Conservation (phyloP, 441 rosid species). For the Erodium trifolium region DNA sequence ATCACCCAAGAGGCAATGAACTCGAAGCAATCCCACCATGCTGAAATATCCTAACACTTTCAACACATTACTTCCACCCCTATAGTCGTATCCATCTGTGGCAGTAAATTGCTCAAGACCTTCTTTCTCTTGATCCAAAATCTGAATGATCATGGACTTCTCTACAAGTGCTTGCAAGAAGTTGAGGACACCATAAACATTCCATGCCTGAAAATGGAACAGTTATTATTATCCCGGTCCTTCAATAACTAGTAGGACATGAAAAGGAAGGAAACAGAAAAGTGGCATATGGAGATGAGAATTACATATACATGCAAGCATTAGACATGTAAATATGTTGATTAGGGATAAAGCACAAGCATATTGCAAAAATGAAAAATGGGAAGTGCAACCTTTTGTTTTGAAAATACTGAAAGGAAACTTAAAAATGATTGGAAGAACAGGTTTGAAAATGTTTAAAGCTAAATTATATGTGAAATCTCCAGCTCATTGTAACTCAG, state of each 20-base stretch:
- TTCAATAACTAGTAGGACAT: too few relatives aligned
- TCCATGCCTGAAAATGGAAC: slow-evolving; percentile 60
- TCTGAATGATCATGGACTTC: slow-evolving; percentile 73
- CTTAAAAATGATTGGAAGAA: background rate
- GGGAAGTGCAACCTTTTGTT: too few relatives aligned
- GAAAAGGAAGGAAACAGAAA: too few relatives aligned
- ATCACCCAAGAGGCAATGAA: slow-evolving; percentile 92
- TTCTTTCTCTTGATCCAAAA: slow-evolving; percentile 83
- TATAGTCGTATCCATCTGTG: slow-evolving; percentile 88
- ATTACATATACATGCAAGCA: background rate
- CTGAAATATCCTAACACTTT: slow-evolving; percentile 95
- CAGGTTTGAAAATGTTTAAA: background rate
- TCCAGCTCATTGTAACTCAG: background rate
- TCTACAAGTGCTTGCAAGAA: slow-evolving; percentile 96
- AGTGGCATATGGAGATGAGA: background rate
- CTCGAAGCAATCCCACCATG: slow-evolving; percentile 86
- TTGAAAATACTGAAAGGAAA: background rate
- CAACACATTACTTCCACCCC: slow-evolving; percentile 90
- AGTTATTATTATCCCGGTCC: too few relatives aligned
- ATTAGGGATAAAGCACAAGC: too few relatives aligned
- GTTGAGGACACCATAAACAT: slow-evolving; percentile 94
- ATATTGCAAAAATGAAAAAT: too few relatives aligned
- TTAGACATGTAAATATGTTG: too few relatives aligned
- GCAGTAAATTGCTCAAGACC: slow-evolving; percentile 95
- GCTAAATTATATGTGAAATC: background rate